phyloP scores from a whole-genome alignment of 495 filamentous ascomycete genomes.

The Hypoxylon crocopeplum region DNA sequence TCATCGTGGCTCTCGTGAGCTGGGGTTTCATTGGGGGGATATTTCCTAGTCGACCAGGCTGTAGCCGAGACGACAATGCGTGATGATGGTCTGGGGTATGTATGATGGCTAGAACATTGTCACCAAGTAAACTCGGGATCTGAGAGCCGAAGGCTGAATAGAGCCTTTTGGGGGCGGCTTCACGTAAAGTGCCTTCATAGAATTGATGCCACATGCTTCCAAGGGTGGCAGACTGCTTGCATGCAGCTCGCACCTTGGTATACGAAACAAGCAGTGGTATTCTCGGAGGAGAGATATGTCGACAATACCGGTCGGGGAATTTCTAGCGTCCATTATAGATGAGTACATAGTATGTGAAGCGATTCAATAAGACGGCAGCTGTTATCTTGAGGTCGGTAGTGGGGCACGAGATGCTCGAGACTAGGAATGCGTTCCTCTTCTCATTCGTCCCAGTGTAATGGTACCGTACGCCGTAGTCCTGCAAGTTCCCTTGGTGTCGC shows the following conservation, averaged over 20 bases:
- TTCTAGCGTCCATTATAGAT: slow-evolving; percentile 15
- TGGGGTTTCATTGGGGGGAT: slow-evolving; percentile 17
- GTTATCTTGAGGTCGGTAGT: slow-evolving; percentile 30
- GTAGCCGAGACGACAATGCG: slow-evolving; percentile 15
- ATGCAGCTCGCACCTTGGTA: slow-evolving; percentile 26
- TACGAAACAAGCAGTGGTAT: slow-evolving; percentile 15
- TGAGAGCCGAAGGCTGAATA: slow-evolving; percentile 24
- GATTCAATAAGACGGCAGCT: slow-evolving; percentile 14
- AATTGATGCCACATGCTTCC: slow-evolving; percentile 20
- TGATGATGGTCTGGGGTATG: not conserved
- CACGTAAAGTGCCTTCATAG: not conserved
- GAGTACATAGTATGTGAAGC: slow-evolving; percentile 9
- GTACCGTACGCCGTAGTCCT: slow-evolving; percentile 38
- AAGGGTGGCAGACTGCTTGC: slow-evolving; percentile 17
- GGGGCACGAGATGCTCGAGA: slow-evolving; percentile 29
- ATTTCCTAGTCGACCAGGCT: slow-evolving; percentile 5
- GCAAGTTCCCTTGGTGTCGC: slow-evolving; percentile 38
- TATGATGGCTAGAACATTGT: slow-evolving; percentile 5
- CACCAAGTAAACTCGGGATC: slow-evolving; percentile 12
- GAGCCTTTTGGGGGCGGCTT: not conserved
- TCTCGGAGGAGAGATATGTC: slow-evolving; percentile 7
- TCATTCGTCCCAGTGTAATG: slow-evolving; percentile 38
- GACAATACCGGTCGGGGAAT: slow-evolving; percentile 22
- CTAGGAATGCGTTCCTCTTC: slow-evolving; percentile 26
- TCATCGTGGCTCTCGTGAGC: slow-evolving; percentile 9